Evolutionary conservation across 176 grass and related monocot genomes (phyloP).

Genomic region (Panicum miliaceum): DNA sequence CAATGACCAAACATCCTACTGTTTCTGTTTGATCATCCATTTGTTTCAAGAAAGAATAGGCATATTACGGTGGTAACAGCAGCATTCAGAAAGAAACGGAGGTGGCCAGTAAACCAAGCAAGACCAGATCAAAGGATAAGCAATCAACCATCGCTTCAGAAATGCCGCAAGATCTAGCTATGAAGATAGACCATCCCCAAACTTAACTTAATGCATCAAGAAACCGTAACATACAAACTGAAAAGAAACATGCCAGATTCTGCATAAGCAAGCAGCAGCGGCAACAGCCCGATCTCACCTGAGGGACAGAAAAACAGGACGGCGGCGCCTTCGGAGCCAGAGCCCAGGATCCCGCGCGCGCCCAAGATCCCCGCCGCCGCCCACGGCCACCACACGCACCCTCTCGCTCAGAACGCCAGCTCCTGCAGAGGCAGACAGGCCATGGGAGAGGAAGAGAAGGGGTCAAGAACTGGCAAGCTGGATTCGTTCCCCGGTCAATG

Average conservation of each 20-base stretch:
- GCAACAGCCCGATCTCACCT: slow-evolving; percentile 44
- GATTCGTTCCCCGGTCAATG: slow-evolving; percentile 46
- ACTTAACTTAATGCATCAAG: background rate
- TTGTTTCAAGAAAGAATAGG: background rate
- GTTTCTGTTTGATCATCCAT: background rate
- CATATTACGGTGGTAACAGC: background rate
- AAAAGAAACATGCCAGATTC: background rate
- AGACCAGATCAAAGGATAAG: slow-evolving; percentile 22
- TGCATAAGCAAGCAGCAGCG: slow-evolving; percentile 15
- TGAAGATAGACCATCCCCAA: background rate
- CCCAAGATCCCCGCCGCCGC: slow-evolving; percentile 17
- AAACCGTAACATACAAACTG: background rate
- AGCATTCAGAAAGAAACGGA: slow-evolving; percentile 35
- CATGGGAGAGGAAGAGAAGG: background rate
- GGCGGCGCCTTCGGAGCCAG: slow-evolving; percentile 2
- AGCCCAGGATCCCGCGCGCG: background rate
- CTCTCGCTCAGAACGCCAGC: slow-evolving; percentile 28
- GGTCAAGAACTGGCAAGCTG: slow-evolving; percentile 40
- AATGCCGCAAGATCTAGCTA: slow-evolving; percentile 31
- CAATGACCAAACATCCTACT: background rate
- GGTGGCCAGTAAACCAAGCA: slow-evolving; percentile 7
- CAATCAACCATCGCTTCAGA: background rate
- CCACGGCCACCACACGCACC: slow-evolving; percentile 27
- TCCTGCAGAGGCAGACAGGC: slow-evolving; percentile 19
- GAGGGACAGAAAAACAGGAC: background rate